Base-by-base conservation (phyloP, 179 eudicot species). In the Sideroxylon spinosum region DNA sequence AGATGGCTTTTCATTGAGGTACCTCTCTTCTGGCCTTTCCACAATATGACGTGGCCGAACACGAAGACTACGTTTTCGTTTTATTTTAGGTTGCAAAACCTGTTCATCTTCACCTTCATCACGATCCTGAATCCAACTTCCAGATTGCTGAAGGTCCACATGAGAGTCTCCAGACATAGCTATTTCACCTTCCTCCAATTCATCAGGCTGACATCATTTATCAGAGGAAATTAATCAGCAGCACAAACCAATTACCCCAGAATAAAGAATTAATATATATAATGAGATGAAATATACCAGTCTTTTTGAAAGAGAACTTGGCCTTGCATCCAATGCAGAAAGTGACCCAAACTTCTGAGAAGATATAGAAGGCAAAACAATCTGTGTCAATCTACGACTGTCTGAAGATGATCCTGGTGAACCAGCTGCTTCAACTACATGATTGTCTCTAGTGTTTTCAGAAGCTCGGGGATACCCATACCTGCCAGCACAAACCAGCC, bases 151-250 rank as follows among this genome's bases (percentile, higher is more conserved):
- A 75, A 84, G 86, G 56, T 93, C 92, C 85, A 90, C 77, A 75
- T 85, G 92, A 78, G 97, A 95, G 79, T 91, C 97, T 81, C 93
- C 95, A 56, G 98, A 95, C 50, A 78, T 82, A 79, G 86, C 95
- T 82, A 93, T 95, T 80, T 95, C 98, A 46, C 98, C 98, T 87
- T 95, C 98, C 84, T 95, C 99, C 77, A 93, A 84, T 9, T 95
- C 99, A 74, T 89, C 95, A 68, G 84, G 74, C 99, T 95, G 88
- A 75, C 66, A 83, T 77, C 49, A 80, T 26, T 28, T 59, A 73
- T 13, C 13, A 76, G 17, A 84, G 68, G 16, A 82, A 57, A 28
- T 57, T 64, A 60, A 75, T 79, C 64, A 65, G 67, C 6, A 61
- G 59, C 46, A 14, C 7, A 44, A 76, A 70, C 26, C 72, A 22